These are phyloP conservation scores for Hamamelis virginiana DNA, from an alignment of 164 flowering plant species.

Conservation along the genomic window DNA sequence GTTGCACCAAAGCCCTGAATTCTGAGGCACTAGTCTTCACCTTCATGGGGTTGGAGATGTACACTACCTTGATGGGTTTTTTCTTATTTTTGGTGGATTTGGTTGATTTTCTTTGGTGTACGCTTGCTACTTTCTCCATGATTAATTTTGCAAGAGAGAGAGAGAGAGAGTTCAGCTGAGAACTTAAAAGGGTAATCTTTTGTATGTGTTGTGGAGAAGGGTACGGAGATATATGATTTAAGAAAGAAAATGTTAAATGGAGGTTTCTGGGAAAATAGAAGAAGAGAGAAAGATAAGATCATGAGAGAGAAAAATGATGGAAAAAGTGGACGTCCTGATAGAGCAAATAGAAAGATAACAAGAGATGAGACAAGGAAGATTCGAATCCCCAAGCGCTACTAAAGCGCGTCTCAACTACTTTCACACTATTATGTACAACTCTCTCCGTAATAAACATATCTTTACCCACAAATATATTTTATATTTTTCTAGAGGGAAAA, in stretches of 20 bases:
- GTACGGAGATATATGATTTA: too few relatives aligned
- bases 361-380: too few relatives aligned
- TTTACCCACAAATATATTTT: too few relatives aligned
- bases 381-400: too few relatives aligned
- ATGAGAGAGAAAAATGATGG: neutral
- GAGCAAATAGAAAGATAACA: too few relatives aligned
- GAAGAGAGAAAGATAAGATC: neutral
- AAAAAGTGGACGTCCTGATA: neutral
- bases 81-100: constrained; percentile 13
- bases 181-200: neutral
- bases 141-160: neutral
- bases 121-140: constrained; percentile 5
- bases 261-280: constrained; percentile 2
- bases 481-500: too few relatives aligned
- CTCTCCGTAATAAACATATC: too few relatives aligned
- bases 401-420: too few relatives aligned
- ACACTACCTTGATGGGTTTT: constrained; percentile 31
- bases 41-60: constrained; percentile 40
- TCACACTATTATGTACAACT: too few relatives aligned
- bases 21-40: constrained; percentile 25
- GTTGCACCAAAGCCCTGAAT: constrained; percentile 38
- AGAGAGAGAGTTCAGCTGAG: neutral
- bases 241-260: neutral
- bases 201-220: neutral
- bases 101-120: constrained; percentile 10